Percentiles rank a stretch among this genome's conserved stretches.
Evolutionary conservation across 2,329 filamentous ascomycete species (phyloP).

Genomic region (Gliomastix tumulicola): DNA sequence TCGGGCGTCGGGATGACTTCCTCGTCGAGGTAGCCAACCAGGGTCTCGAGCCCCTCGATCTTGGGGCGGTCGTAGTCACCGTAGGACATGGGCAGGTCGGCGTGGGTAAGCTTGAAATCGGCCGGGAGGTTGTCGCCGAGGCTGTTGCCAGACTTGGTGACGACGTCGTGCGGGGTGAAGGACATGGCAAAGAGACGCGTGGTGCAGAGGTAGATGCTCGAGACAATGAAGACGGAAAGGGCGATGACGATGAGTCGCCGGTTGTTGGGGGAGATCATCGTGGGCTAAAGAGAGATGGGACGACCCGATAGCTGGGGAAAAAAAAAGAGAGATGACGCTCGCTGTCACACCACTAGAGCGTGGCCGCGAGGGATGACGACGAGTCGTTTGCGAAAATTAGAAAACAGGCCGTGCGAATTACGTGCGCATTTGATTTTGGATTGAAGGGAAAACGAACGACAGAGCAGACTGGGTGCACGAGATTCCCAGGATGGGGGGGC

Average conservation of each 20-base stretch:
- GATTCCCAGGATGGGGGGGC: too few relatives aligned
- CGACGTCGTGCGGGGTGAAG: constrained; percentile 2
- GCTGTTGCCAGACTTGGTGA: too few relatives aligned
- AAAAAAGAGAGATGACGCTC: too few relatives aligned
- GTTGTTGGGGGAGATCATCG: constrained; percentile 10
- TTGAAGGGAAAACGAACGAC: too few relatives aligned
- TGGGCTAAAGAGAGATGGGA: constrained; percentile 1
- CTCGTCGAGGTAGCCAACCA: constrained; percentile 20
- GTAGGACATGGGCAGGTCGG: constrained; percentile 31
- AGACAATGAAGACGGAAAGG: constrained; percentile 21
- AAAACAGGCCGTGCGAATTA: too few relatives aligned
- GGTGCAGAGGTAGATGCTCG: constrained; percentile 23
- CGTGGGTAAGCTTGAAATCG: constrained; percentile 8
- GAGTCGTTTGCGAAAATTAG: too few relatives aligned
- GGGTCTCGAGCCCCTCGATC: constrained; percentile 19
- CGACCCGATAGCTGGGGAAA: too few relatives aligned
- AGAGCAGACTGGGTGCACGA: too few relatives aligned
- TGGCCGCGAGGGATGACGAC: too few relatives aligned
- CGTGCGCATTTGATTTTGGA: too few relatives aligned
- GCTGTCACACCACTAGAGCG: too few relatives aligned
- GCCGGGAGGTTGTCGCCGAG: not conserved
- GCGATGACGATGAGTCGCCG: constrained; percentile 20
- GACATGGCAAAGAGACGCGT: constrained; percentile 20
- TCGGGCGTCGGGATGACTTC: constrained; percentile 20
- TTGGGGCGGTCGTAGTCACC: constrained; percentile 28